Percentiles rank a stretch among this genome's conserved stretches.
These are phyloP conservation scores for Spinellus fusiger DNA, from an alignment of 192 early-diverging fungal genomes.

Conservation along the genomic window DNA sequence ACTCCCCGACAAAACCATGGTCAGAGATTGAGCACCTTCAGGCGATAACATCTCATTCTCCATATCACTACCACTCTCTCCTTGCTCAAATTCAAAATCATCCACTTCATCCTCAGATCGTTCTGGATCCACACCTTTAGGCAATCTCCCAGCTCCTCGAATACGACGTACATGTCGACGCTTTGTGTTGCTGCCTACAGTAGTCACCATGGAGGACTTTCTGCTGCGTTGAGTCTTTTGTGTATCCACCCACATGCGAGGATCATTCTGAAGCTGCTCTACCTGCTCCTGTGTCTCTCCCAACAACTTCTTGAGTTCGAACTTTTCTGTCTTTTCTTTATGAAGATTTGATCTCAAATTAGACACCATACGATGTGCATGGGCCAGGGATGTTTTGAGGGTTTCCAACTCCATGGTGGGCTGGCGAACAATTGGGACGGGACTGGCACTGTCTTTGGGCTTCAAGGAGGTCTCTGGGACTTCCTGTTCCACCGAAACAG, in stretches of 20 bases:
- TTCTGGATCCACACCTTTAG: neutral
- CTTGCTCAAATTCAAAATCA: constrained; percentile 4
- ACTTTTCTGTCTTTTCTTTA: constrained; percentile 49
- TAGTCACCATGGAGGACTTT: neutral
- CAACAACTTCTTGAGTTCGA: constrained; percentile 47
- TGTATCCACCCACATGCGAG: constrained; percentile 27
- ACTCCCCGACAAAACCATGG: too few relatives aligned
- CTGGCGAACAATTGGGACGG: constrained; percentile 6
- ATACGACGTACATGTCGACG: neutral
- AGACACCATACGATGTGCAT: constrained; percentile 47
- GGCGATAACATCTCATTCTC: neutral
- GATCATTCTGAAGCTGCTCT: constrained; percentile 44
- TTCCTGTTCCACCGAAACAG: neutral
- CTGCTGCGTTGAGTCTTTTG: neutral
- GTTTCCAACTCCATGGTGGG: constrained; percentile 33
- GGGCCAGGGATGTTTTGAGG: constrained; percentile 30
- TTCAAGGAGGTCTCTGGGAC: neutral
- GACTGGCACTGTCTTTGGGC: neutral
- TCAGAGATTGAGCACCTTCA: too few relatives aligned
- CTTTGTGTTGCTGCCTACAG: constrained; percentile 15
- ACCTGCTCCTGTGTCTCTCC: constrained; percentile 54
- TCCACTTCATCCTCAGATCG: constrained; percentile 10
- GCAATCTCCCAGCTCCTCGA: neutral
- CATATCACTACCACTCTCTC: constrained; percentile 12
- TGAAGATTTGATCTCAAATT: constrained; percentile 45